A percentile compares a stretch with the other conserved stretches of the same genome.
Evolutionary conservation across 495 filamentous ascomycete species (phyloP).

Genomic region (Neurospora intermedia): DNA sequence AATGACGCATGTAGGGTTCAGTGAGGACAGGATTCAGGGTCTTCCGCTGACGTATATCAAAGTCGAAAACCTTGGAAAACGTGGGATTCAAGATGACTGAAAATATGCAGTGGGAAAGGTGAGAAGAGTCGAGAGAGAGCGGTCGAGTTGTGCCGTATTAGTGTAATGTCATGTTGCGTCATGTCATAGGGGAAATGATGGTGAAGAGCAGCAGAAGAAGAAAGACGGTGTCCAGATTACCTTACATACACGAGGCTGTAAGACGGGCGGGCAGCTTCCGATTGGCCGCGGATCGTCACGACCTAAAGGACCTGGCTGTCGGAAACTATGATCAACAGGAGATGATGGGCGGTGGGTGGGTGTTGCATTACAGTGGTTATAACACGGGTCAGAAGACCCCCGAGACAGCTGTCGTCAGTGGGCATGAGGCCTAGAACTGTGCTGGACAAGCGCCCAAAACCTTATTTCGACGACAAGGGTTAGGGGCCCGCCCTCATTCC

Average conservation of each 20-base stretch:
- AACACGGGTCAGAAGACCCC: not conserved
- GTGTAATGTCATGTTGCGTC: not conserved
- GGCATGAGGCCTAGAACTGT: not conserved
- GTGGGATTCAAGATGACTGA: not conserved
- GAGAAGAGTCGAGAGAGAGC: not conserved
- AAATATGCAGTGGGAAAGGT: not conserved
- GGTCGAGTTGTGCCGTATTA: not conserved
- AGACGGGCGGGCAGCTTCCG: not conserved
- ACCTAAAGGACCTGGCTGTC: not conserved
- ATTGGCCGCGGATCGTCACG: not conserved
- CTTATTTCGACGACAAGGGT: not conserved
- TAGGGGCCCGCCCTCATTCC: not conserved
- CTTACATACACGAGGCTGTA: not conserved
- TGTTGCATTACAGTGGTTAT: not conserved
- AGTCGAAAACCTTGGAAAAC: not conserved
- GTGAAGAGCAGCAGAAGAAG: not conserved
- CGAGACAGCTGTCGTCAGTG: not conserved
- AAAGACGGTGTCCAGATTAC: not conserved
- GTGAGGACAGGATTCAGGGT: not conserved
- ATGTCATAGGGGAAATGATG: not conserved
- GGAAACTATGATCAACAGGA: not conserved
- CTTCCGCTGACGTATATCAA: not conserved
- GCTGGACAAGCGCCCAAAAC: not conserved
- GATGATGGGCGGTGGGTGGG: not conserved
- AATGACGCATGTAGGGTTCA: not conserved